A percentile compares a stretch with the other conserved stretches of the same genome.
These are phyloP conservation scores for Calonectria crousiana DNA, from an alignment of 2,329 filamentous ascomycete species.

Conservation along the genomic window DNA sequence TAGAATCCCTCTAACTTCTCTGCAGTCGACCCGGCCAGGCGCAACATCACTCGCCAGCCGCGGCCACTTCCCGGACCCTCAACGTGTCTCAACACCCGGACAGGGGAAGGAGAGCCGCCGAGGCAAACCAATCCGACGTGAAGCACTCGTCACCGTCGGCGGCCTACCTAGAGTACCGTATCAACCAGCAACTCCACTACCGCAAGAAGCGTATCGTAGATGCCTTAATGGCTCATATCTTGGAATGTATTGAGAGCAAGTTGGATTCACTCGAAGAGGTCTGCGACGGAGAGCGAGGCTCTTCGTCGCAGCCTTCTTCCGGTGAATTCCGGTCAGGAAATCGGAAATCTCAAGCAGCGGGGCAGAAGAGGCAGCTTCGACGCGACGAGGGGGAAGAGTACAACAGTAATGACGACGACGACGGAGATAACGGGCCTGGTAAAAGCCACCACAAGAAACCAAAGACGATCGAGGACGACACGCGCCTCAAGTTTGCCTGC, in stretches of 20 bases:
- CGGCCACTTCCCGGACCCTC: slow-evolving; percentile 26
- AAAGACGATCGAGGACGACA: slow-evolving; percentile 49
- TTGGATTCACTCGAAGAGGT: slow-evolving; percentile 33
- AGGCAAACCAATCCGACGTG: slow-evolving; percentile 32
- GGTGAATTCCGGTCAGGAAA: slow-evolving; percentile 30
- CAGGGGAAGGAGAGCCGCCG: slow-evolving; percentile 38
- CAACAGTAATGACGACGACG: slow-evolving; percentile 38
- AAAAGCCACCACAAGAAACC: slow-evolving; percentile 49
- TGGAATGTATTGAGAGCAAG: slow-evolving; percentile 27
- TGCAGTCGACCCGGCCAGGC: slow-evolving; percentile 28
- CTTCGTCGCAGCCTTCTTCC: slow-evolving; percentile 34
- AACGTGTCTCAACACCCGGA: slow-evolving; percentile 35
- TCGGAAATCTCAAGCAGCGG: slow-evolving; percentile 20
- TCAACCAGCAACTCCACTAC: slow-evolving; percentile 24
- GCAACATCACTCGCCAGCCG: slow-evolving; percentile 26
- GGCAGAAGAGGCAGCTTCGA: slow-evolving; percentile 35
- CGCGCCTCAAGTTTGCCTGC: slow-evolving; percentile 48
- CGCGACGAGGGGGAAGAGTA: slow-evolving; percentile 42
- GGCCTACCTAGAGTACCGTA: slow-evolving; percentile 26
- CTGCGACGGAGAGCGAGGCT: slow-evolving; percentile 13
- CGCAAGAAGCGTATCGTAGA: slow-evolving; percentile 29
- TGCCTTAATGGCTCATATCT: slow-evolving; percentile 28
- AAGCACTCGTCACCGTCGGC: slow-evolving; percentile 23
- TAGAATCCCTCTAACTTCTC: not conserved
- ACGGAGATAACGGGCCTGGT: slow-evolving; percentile 45